Base-by-base conservation (phyloP, 2,329 filamentous ascomycete species). In the Graphiopsis chlorocephala region DNA sequence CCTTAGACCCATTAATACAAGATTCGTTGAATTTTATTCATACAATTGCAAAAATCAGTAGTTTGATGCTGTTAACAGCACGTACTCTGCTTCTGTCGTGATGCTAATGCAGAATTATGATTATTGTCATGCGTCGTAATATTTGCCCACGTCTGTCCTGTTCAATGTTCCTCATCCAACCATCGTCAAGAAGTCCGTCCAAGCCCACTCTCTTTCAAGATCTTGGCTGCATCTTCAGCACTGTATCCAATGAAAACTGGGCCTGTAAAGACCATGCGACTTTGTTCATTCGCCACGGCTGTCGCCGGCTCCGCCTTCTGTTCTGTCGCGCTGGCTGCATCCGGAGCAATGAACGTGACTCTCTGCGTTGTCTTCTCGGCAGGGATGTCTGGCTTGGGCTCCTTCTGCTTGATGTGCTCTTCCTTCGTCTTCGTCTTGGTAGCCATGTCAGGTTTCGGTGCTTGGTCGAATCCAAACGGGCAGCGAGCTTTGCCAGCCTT, bases 241-340 rank as follows among this genome's bases (percentile, higher is more conserved):
- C 90, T 88, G 73, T 97, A 97, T 0, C 94, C 94, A 71, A 98
- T 92, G 73, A 97, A 97, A 0, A 97, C 93, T 0, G 94, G 94
- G 0, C 94, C 94, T 10, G 91, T 96, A 74, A 97, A 97, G 0
- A 96, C 83, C 85, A 97, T 90, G 71, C 90, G 89, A 11, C 91
- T 86, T 11, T 75, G 73, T 55, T 70, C 29, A 5, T 47, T 66
- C 62, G 26, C 38, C 28, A 33, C n/a, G 28, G 25, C 10, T 42
- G 33, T 20, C 31, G 20, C 15, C 17, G 23, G 25, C 50, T 35
- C 25, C 42, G 35, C 38, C 33, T 50, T 38, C 26, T 31, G 31
- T 25, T 42, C 20, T 5, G 29, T 20, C 15, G 38, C 28, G 26
- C 4, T n/a, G 5, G 29, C 52, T 20, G 58, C 29, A 4, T 53